phyloP scores from a whole-genome alignment of 345 rosid genomes.

The Gossypium bickii region DNA sequence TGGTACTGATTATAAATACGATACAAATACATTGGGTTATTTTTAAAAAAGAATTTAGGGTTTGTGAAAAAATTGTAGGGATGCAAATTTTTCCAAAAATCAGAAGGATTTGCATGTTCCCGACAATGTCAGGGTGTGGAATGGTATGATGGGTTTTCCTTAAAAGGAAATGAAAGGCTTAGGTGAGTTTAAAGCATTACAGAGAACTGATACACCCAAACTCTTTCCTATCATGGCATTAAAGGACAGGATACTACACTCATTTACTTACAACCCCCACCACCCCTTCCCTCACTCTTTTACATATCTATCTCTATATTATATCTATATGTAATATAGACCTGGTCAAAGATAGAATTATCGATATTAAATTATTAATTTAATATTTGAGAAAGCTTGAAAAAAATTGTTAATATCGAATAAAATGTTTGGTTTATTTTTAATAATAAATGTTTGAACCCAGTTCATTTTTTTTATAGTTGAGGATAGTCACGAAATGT shows the following conservation, averaged over 20 bases:
- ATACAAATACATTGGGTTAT: not conserved
- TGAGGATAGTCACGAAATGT: too few species aligned
- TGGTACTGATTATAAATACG: not conserved
- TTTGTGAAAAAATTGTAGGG: not conserved
- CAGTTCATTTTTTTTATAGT: too few species aligned
- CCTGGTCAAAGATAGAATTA: too few species aligned
- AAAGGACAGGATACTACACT: constrained; percentile 20
- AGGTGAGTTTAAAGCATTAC: constrained; percentile 48
- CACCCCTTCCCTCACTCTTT: too few species aligned
- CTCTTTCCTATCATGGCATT: constrained; percentile 34
- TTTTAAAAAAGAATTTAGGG: not conserved
- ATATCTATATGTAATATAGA: too few species aligned
- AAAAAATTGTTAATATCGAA: too few species aligned
- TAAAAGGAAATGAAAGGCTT: constrained; percentile 42
- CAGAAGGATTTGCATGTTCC: constrained; percentile 80
- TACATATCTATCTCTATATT: too few species aligned
- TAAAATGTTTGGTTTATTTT: too few species aligned
- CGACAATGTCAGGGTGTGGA: constrained; percentile 66
- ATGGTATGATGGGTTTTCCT: constrained; percentile 70
- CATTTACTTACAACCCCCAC: not conserved
- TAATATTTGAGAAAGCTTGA: too few species aligned
- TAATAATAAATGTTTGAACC: too few species aligned
- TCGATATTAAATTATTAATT: too few species aligned
- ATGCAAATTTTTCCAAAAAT: constrained; percentile 35
- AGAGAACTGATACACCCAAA: constrained; percentile 35